Percentiles rank a stretch among this genome's conserved stretches.
These are phyloP conservation scores for Iris macrosiphon DNA, from an alignment of 106 monocot species.

Conservation along the genomic window DNA sequence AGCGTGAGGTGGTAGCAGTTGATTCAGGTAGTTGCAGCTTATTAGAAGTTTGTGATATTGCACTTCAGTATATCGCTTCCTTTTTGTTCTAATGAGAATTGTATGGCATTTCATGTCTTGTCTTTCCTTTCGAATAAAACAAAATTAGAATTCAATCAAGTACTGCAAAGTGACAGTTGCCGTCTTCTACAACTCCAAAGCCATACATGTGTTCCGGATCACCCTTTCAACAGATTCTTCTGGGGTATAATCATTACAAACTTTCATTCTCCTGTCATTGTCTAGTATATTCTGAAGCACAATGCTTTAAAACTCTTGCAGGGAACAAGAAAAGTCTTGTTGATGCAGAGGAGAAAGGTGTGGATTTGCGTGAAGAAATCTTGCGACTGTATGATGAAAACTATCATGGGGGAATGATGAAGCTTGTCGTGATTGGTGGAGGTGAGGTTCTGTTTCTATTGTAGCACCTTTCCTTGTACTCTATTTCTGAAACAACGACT, in stretches of 20 bases:
- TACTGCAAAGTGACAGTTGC: conserved; percentile 87
- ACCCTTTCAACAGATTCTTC: conserved; percentile 90
- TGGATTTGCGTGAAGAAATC: conserved; percentile 85
- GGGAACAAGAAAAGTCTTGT: conserved; percentile 95
- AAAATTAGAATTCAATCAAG: conserved; percentile 85
- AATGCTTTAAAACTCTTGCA: conserved; percentile 10
- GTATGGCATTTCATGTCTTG: too few relatives aligned
- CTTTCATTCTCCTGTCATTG: background rate
- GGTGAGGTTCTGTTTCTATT: conserved; percentile 32
- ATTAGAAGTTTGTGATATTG: too few relatives aligned
- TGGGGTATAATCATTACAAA: conserved; percentile 63
- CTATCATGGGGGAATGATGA: conserved; percentile 88
- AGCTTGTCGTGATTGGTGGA: conserved; percentile 95
- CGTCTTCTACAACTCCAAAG: conserved; percentile 84
- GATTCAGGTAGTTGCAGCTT: conserved; percentile 99
- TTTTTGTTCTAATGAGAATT: too few relatives aligned
- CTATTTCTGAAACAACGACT: background rate
- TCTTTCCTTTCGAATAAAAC: conserved; percentile 2
- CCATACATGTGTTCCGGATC: conserved; percentile 60
- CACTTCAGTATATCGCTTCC: conserved; percentile 1
- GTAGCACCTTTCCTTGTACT: background rate
- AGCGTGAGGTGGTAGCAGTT: conserved; percentile 91
- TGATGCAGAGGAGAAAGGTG: conserved; percentile 87
- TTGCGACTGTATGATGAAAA: conserved; percentile 65
- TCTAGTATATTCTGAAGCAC: background rate